Evolutionary conservation across 2,329 filamentous ascomycete species (phyloP), one percentile per base, ranked within the genome.

Genomic region (Botryosphaeria dothidea): DNA sequence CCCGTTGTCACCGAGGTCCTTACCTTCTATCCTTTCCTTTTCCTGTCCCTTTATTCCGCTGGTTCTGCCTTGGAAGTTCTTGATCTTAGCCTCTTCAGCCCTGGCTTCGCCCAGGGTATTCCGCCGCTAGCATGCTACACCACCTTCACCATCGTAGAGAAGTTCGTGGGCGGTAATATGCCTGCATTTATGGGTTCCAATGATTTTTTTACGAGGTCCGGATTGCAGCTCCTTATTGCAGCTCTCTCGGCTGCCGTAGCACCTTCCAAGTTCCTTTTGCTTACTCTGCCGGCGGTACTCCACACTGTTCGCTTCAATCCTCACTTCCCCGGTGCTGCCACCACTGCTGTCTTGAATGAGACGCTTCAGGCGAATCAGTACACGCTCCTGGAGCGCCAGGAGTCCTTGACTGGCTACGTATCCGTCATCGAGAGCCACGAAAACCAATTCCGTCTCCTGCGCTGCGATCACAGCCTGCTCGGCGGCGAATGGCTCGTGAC

Each of bases 401-500:
- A 98, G 77, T 97, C 93, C 0, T 78, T 90, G 56, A 98, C 95
- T 0, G 95, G 95, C 6, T 98, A 99, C 73, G 83, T 99, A 48
- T 97, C 94, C 0, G 92, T 99, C 1, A 75, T 97, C 27, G 92
- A 99, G 69, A 95, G 88, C 74, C 74, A 84, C 7, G 79, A 88
- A 4, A 83, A 87, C 43, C 86, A 88, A 1, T 97, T 92, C 78
- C 86, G 93, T 1, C 87, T 93, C 17, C 86, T 99, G 84, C 88
- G 95, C 66, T 97, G 93, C 75, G 95, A 98, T 72, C 95, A 99
- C 77, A 97, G 93, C 72, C 83, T 99, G 34, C 84, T 99, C 1
- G 95, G 95, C 45, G 95, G 95, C 38, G 91, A 97, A 78, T 99
- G 94, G 94, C 85, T 90, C 13, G 77, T 89, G 75, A 85, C 83